A percentile compares a stretch with the other conserved stretches of the same genome.
These are phyloP conservation scores for Ophiobolus disseminans DNA, from an alignment of 2,329 filamentous ascomycete species.

Conservation along the genomic window DNA sequence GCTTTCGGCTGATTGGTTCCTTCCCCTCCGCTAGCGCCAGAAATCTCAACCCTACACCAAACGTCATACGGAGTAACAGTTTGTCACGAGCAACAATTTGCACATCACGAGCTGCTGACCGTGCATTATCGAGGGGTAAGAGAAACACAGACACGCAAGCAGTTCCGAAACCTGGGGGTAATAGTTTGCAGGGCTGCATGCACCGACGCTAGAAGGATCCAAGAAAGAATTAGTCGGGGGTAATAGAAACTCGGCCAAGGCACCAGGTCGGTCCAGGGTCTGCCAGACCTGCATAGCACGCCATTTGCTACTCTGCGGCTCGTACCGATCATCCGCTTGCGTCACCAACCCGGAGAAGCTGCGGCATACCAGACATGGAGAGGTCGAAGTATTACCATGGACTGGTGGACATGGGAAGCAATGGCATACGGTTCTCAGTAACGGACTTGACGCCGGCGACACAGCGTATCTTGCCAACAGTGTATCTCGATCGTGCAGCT, in stretches of 20 bases:
- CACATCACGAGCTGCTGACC: slow-evolving; percentile 30
- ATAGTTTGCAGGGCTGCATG: slow-evolving; percentile 18
- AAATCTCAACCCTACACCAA: slow-evolving; percentile 21
- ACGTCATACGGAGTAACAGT: slow-evolving; percentile 26
- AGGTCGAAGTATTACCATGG: slow-evolving; percentile 37
- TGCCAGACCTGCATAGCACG: slow-evolving; percentile 26
- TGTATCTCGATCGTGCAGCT: slow-evolving; percentile 78
- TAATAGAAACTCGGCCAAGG: slow-evolving; percentile 24
- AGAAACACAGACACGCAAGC: no score
- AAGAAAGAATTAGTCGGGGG: slow-evolving; percentile 25
- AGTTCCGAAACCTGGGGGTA: slow-evolving; percentile 24
- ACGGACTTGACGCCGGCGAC: slow-evolving; percentile 76
- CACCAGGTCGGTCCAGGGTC: slow-evolving; percentile 12
- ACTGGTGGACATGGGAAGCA: slow-evolving; percentile 60
- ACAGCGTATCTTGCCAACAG: slow-evolving; percentile 74
- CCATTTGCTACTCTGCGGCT: slow-evolving; percentile 24
- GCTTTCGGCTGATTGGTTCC: slow-evolving; percentile 15
- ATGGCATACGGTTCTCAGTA: slow-evolving; percentile 92
- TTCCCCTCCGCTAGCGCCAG: slow-evolving; percentile 18
- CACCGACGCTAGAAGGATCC: slow-evolving; percentile 23
- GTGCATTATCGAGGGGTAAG: slow-evolving; percentile 39
- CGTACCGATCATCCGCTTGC: slow-evolving; percentile 22
- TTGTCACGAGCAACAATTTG: slow-evolving; percentile 15
- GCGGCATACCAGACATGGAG: slow-evolving; percentile 20
- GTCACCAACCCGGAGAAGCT: slow-evolving; percentile 22